phyloP scores from a whole-genome alignment of 2,329 filamentous ascomycete genomes.

The Colletotrichum sp. region DNA sequence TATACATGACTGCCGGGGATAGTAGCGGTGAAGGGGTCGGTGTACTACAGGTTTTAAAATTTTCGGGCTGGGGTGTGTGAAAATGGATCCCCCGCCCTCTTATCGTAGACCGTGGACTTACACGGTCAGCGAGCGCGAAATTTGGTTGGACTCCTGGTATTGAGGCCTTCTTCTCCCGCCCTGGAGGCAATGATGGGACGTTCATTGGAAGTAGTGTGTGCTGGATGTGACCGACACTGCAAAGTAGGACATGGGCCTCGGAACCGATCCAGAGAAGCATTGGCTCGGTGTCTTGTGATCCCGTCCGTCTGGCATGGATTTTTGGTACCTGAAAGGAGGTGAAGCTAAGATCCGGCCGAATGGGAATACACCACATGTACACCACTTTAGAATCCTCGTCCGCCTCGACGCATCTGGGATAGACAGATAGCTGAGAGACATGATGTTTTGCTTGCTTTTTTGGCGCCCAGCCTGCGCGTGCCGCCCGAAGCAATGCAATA shows the following conservation, averaged over 20 bases:
- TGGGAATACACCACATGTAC: conserved; percentile 20
- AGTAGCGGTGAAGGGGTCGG: conserved; percentile 21
- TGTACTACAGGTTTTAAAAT: neutral
- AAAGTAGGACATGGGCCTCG: neutral
- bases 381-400: neutral
- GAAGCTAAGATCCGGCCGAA: conserved; percentile 17
- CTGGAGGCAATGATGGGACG: neutral
- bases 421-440: neutral
- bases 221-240: neutral
- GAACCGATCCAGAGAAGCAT: neutral
- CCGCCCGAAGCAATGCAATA: neutral
- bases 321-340: neutral
- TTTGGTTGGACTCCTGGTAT: neutral
- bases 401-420: neutral
- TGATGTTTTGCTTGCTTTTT: neutral
- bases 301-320: neutral
- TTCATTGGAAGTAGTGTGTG: neutral
- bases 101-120: neutral
- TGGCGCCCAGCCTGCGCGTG: neutral
- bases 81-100: conserved; percentile 5
- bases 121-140: neutral
- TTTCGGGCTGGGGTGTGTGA: neutral
- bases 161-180: neutral
- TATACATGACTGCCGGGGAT: neutral
- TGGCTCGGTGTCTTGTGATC: conserved; percentile 1